A percentile compares a stretch with the other conserved stretches of the same genome.
phyloP scores from a whole-genome alignment of 345 rosid species.

The Euphorbia pulcherrima region DNA sequence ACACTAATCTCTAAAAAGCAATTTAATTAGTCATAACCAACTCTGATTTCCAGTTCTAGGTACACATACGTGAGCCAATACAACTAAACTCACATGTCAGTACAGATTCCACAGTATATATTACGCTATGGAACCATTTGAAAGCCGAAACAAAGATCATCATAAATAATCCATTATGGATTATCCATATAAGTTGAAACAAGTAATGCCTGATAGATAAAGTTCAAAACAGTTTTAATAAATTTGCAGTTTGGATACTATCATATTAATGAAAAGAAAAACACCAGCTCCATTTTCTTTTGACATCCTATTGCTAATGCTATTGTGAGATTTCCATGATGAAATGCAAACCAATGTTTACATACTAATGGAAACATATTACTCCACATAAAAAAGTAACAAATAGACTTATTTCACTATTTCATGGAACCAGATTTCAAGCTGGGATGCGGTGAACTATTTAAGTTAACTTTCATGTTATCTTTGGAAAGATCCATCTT shows the following conservation, averaged over 20 bases:
- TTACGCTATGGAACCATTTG: no score
- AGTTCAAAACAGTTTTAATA: background rate
- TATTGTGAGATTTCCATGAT: background rate
- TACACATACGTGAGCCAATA: background rate
- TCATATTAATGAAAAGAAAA: background rate
- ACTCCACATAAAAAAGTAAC: background rate
- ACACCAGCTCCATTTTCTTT: background rate
- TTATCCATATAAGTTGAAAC: background rate
- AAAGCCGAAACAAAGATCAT: background rate
- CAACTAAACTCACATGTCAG: background rate
- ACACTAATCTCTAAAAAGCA: background rate
- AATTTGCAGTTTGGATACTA: background rate
- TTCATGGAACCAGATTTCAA: background rate
- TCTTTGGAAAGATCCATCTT: background rate
- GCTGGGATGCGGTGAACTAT: background rate
- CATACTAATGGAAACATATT: background rate
- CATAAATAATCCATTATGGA: background rate
- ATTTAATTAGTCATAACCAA: background rate
- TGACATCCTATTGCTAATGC: background rate
- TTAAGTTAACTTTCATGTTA: background rate
- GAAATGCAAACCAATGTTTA: background rate
- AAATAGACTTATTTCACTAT: no score
- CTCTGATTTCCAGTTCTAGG: background rate
- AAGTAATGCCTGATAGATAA: background rate
- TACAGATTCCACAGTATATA: background rate